Base-by-base conservation (phyloP, 345 rosid species). In the Eucalyptus caleyi region DNA sequence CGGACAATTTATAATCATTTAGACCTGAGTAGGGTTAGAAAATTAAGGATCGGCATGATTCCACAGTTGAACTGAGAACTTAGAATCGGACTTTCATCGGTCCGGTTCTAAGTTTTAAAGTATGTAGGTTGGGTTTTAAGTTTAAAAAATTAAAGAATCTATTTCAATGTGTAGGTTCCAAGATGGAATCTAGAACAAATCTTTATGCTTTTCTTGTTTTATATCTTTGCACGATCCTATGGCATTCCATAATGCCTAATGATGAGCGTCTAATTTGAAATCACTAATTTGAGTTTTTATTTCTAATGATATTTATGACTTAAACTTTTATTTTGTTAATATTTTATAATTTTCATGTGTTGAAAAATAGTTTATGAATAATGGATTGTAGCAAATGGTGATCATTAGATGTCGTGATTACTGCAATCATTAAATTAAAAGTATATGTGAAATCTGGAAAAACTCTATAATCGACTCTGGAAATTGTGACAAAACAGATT, bases 401-500 rank as follows among this genome's bases (percentile, higher is more conserved):
- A 26, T 56, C 1, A 56, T 24, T 24, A 56, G 1, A 56, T 10
- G 3, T 23, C 13, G 1, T 56, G 13, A 24, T 56, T 56, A 24
- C 5, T 24, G 1, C 3, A 56, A 56, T 56, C 1, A 56, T 56
- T 56, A 3, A 56, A 24, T 24, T 56, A 56, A 56, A 26, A 56
- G 1, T 23, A 56, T 56, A 56, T 9, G 62, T 10, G 13, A 1
- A 56, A 56, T 56, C 0, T 56, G 6, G 2, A 2, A 24, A 56
- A 24, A 10, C 3, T 56, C 6, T 56, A 56, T 0, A 56, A 56
- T 1, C 0, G 0, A 56, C 4, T 26, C 1, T 9, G 6, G 3
- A 24, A 23, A 0, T 3, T 23, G 6, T 24, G 30, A 56, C 0
- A 23, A 1, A 56, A 2, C 0, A 24, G 0, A 0, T 56, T 56